These are phyloP conservation scores for Canavalia ensiformis DNA, from an alignment of 306 rosid species.

Conservation along the genomic window DNA sequence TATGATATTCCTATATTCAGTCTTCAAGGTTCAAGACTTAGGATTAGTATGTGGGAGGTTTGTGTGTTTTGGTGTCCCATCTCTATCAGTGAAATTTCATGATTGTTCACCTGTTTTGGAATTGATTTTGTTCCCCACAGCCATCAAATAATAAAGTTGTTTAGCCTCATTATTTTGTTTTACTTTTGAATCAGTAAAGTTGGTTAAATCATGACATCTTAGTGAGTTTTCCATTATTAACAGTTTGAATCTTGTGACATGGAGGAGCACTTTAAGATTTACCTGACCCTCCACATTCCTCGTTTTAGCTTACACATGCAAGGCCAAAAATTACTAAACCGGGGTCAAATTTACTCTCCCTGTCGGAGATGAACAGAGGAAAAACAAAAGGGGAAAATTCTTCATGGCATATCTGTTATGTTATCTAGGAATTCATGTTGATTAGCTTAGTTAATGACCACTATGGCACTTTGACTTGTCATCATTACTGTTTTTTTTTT, in stretches of 20 bases:
- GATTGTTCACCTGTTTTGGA: constrained; percentile 75
- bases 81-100: constrained; percentile 74
- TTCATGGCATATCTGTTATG: constrained; percentile 33
- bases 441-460: constrained; percentile 41
- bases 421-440: constrained; percentile 35
- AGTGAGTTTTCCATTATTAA: constrained; percentile 91
- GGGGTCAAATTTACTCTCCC: constrained; percentile 45
- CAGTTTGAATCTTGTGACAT: constrained; percentile 67
- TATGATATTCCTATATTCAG: constrained; percentile 16
- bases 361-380: constrained; percentile 21
- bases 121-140: constrained; percentile 95
- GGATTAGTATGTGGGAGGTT: constrained; percentile 46
- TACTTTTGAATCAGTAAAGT: constrained; percentile 80
- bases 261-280: constrained; percentile 56
- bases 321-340: constrained; percentile 39
- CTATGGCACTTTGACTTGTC: constrained; percentile 43
- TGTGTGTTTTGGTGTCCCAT: constrained; percentile 67
- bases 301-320: constrained; percentile 38
- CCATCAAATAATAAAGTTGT: constrained; percentile 65
- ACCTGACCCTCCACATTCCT: constrained; percentile 51
- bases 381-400: constrained; percentile 32
- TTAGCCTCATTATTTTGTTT: constrained; percentile 74
- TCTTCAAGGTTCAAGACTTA: constrained; percentile 8
- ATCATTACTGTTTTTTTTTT: constrained; percentile 26
- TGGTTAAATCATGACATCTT: constrained; percentile 78